phyloP scores from a whole-genome alignment of 1,284 basidiomycete genomes.

The Ganoderma meredithae region DNA sequence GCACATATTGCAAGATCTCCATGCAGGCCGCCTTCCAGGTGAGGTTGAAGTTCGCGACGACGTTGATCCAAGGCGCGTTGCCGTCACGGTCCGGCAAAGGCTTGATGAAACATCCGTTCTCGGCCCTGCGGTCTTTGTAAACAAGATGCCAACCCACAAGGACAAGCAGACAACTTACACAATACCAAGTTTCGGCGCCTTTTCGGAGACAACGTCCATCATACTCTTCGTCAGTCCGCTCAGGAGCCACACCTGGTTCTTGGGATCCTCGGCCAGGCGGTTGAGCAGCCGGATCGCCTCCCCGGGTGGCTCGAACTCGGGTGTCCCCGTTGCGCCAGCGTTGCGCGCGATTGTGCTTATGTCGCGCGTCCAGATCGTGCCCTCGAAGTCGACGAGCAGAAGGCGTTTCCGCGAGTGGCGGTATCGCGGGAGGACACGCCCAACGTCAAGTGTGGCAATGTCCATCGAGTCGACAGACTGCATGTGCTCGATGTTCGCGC shows the following conservation, averaged over 20 bases:
- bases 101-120: constrained; percentile 89
- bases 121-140: constrained; percentile 56
- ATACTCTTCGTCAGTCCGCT: constrained; percentile 75
- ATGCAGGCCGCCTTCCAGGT: constrained; percentile 82
- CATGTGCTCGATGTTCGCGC: constrained; percentile 73
- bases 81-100: constrained; percentile 50
- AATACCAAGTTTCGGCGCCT: constrained; percentile 76
- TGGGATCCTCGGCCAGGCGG: constrained; percentile 65
- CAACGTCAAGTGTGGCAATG: constrained; percentile 60
- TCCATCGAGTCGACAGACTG: constrained; percentile 43
- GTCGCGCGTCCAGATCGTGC: constrained; percentile 73
- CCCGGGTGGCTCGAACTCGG: constrained; percentile 56
- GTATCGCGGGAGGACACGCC: constrained; percentile 63
- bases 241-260: constrained; percentile 85
- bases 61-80: constrained; percentile 71
- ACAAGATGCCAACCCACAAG: not conserved
- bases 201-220: constrained; percentile 67
- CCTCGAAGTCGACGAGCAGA: constrained; percentile 83
- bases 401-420: constrained; percentile 70
- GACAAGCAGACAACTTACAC: constrained; percentile 54
- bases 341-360: constrained; percentile 48
- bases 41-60: constrained; percentile 81
- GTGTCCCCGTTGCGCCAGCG: constrained; percentile 38
- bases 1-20: constrained; percentile 83
- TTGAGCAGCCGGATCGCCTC: constrained; percentile 66